Conservation (phyloP, 179 eudicot species). For the Spinacia oleracea region DNA sequence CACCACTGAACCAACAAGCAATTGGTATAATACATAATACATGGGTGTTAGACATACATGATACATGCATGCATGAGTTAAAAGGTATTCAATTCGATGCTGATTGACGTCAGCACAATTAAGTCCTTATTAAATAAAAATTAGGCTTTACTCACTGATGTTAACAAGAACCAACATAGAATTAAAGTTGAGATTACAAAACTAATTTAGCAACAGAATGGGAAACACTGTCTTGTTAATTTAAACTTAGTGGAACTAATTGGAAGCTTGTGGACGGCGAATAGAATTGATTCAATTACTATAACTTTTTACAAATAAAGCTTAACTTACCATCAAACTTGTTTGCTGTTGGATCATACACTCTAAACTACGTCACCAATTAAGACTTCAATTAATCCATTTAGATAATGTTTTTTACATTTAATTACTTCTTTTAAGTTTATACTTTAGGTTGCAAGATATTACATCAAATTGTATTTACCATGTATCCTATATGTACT, state of each 20-base stretch:
- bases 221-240: slow-evolving; percentile 18
- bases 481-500: background rate
- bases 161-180: slow-evolving; percentile 20
- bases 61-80: slow-evolving; percentile 12
- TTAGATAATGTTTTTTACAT: background rate
- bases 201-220: slow-evolving; percentile 4
- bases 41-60: slow-evolving; percentile 17
- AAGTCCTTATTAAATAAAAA: slow-evolving; percentile 2
- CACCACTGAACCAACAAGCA: too few species aligned
- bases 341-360: slow-evolving; percentile 28
- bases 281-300: background rate
- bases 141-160: slow-evolving; percentile 24
- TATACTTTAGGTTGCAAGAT: background rate
- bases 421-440: too few species aligned
- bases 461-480: background rate
- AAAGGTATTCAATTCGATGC: slow-evolving; percentile 27
- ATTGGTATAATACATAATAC: too few species aligned
- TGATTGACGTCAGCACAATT: slow-evolving; percentile 24
- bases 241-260: slow-evolving; percentile 1
- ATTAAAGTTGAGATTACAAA: slow-evolving; percentile 18
- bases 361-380: slow-evolving; percentile 24
- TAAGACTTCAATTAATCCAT: background rate
- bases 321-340: slow-evolving; percentile 22
- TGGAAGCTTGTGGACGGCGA: slow-evolving; percentile 8
- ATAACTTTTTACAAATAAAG: background rate